Evolutionary conservation across 768 basidiomycete genomes (phyloP).

Genomic region (Mycena epipterygia): DNA sequence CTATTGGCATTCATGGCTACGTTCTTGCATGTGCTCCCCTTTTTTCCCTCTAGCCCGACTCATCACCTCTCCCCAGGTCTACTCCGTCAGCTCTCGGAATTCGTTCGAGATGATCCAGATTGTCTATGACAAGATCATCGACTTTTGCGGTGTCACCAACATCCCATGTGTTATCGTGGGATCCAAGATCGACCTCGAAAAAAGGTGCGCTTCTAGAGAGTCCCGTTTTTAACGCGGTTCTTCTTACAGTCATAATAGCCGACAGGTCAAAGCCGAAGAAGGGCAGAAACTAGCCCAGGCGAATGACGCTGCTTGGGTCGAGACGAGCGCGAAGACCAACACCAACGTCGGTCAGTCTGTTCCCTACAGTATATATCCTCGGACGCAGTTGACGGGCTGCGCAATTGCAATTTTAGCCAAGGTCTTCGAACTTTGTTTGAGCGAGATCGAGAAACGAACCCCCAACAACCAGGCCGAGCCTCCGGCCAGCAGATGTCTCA

Average conservation of each 20-base stretch:
- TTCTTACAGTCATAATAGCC: constrained; percentile 54
- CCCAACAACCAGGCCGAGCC: constrained; percentile 58
- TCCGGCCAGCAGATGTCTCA: constrained; percentile 59
- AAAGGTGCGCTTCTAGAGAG: constrained; percentile 65
- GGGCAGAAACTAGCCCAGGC: constrained; percentile 81
- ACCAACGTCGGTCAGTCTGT: constrained; percentile 85
- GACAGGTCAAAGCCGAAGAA: constrained; percentile 82
- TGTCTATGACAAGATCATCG: constrained; percentile 93
- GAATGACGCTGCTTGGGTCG: constrained; percentile 85
- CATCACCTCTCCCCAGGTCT: constrained; percentile 56
- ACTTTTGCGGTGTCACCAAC: constrained; percentile 86
- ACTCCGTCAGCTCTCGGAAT: constrained; percentile 90
- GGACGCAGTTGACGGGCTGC: not conserved
- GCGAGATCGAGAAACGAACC: constrained; percentile 84
- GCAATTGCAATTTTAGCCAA: constrained; percentile 63
- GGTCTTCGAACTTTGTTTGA: constrained; percentile 88
- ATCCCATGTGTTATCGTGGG: constrained; percentile 97
- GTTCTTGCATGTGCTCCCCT: constrained; percentile 67
- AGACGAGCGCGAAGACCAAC: constrained; percentile 93
- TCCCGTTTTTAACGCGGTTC: constrained; percentile 42
- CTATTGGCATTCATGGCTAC: constrained; percentile 97
- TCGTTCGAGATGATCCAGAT: constrained; percentile 97
- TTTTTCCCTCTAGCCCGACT: not conserved
- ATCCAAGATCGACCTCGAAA: constrained; percentile 88
- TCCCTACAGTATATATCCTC: constrained; percentile 7